A percentile compares a stretch with the other conserved stretches of the same genome.
Conservation (phyloP, 2,329 filamentous ascomycete genomes). For the Lachnellula subtilissima region DNA sequence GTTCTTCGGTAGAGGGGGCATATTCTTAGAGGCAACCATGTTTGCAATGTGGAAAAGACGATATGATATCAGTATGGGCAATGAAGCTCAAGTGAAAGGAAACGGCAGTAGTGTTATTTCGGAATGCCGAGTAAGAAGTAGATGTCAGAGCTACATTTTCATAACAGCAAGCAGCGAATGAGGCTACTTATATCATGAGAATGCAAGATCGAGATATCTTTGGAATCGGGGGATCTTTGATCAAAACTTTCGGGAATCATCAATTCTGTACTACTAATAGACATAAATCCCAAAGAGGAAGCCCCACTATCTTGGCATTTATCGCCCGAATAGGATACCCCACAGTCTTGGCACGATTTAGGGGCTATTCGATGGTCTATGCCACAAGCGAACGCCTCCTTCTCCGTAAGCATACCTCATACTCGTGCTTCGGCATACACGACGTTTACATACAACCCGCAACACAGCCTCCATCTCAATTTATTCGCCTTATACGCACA, state of each 20-base stretch:
- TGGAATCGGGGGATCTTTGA: background rate
- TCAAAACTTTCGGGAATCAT: background rate
- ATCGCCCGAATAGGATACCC: too few species aligned
- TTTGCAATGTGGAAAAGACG: background rate
- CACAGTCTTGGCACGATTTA: background rate
- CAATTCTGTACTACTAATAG: background rate
- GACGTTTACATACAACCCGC: background rate
- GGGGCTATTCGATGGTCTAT: background rate
- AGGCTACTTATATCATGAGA: too few species aligned
- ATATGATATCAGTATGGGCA: background rate
- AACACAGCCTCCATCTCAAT: background rate
- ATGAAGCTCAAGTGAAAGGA: background rate
- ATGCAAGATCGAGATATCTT: too few species aligned
- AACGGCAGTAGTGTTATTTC: too few species aligned
- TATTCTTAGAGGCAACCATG: background rate
- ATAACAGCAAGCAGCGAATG: too few species aligned
- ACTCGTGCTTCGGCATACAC: too few species aligned
- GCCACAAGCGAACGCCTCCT: background rate
- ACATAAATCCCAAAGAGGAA: background rate
- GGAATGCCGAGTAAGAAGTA: too few species aligned
- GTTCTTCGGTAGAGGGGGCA: background rate
- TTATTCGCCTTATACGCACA: background rate
- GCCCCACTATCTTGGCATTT: background rate
- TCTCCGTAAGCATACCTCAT: too few species aligned
- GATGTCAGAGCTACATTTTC: too few species aligned